Conservation (phyloP, 306 rosid species). For the Quercus engelmannii region DNA sequence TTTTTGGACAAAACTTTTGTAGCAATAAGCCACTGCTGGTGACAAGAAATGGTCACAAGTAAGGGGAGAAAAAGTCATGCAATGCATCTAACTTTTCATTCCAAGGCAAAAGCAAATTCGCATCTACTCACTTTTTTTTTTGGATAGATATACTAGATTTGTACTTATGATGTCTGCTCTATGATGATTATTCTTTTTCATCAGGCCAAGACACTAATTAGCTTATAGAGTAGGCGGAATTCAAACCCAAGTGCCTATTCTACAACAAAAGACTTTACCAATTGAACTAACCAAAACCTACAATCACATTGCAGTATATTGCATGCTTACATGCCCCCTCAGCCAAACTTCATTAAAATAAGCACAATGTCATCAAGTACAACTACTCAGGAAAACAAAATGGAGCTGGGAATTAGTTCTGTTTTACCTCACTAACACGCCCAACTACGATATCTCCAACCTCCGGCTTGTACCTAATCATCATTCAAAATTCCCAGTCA, state of each 20-base stretch:
- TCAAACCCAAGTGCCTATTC: too few relatives aligned
- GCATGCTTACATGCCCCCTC: neutral
- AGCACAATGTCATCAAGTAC: neutral
- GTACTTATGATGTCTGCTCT: too few relatives aligned
- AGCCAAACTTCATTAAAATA: neutral
- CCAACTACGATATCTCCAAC: slow-evolving; percentile 88
- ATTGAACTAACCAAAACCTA: too few relatives aligned
- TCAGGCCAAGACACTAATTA: too few relatives aligned
- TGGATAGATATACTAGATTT: too few relatives aligned
- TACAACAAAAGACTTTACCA: too few relatives aligned
- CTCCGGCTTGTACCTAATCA: slow-evolving; percentile 82
- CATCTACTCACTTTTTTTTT: too few relatives aligned
- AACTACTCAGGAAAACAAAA: neutral
- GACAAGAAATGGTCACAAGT: too few relatives aligned
- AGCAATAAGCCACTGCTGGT: neutral
- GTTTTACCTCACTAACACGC: slow-evolving; percentile 74
- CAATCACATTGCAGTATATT: neutral
- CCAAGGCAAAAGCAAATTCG: too few relatives aligned
- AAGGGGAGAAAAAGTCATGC: too few relatives aligned
- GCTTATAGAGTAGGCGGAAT: rapidly evolving
- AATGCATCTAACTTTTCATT: too few relatives aligned
- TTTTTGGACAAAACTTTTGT: neutral
- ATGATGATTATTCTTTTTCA: too few relatives aligned
- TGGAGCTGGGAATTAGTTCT: neutral
- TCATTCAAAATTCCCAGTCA: slow-evolving; percentile 1